A percentile compares a stretch with the other conserved stretches of the same genome.
Evolutionary conservation across 2,329 filamentous ascomycete species (phyloP).

Genomic region (Fusarium tjaetaba): DNA sequence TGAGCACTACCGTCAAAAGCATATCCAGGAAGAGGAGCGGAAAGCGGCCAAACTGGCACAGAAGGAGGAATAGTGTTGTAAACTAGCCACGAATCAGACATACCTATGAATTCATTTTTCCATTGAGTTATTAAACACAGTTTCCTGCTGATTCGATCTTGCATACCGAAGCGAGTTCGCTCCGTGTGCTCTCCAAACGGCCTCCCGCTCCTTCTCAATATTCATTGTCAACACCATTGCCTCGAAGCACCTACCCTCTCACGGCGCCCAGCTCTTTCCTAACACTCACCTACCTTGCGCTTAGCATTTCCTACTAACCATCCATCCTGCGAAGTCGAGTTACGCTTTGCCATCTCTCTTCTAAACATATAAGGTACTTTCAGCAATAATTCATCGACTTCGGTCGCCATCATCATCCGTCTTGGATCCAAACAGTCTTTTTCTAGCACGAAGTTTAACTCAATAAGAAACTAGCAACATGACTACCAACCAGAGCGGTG

Average conservation of each 20-base stretch:
- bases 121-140: slow-evolving; percentile 23
- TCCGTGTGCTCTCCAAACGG: neutral
- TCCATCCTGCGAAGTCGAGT: neutral
- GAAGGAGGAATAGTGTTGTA: slow-evolving; percentile 48
- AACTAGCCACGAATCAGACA: slow-evolving; percentile 40
- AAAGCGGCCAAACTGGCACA: slow-evolving; percentile 61
- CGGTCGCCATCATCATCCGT: neutral
- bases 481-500: neutral
- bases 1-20: slow-evolving; percentile 66
- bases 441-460: neutral
- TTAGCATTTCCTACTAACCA: neutral
- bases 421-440: slow-evolving; percentile 15
- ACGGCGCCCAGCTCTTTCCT: neutral
- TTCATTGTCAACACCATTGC: neutral
- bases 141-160: neutral
- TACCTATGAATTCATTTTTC: slow-evolving; percentile 39
- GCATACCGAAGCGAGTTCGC: neutral
- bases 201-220: neutral
- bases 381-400: neutral
- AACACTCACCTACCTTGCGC: neutral
- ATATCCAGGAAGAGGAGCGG: slow-evolving; percentile 64
- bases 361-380: neutral
- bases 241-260: neutral
- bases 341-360: neutral
- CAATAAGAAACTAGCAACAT: neutral